phyloP scores from a whole-genome alignment of 1,284 basidiomycete genomes.

The Malassezia cuniculi region DNA sequence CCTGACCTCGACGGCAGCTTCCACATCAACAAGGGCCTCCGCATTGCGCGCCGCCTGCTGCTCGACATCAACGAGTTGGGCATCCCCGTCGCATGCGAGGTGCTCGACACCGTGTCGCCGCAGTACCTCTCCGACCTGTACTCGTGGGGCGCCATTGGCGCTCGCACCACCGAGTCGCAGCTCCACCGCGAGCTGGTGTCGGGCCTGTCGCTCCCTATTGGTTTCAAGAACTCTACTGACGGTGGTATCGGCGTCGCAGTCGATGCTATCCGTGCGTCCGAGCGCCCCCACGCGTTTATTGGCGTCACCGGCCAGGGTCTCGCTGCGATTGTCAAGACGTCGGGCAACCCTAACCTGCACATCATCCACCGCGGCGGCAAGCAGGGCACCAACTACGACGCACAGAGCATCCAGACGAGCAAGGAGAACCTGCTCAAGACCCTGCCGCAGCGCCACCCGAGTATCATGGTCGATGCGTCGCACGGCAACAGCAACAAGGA shows the following conservation, averaged over 20 bases:
- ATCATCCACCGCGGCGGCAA: slow-evolving; percentile 44
- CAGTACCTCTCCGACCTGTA: slow-evolving; percentile 57
- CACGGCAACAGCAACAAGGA: slow-evolving; percentile 45
- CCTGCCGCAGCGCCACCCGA: slow-evolving; percentile 30
- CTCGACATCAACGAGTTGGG: slow-evolving; percentile 77
- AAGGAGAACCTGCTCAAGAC: slow-evolving; percentile 54
- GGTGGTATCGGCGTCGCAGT: slow-evolving; percentile 53
- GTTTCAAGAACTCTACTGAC: slow-evolving; percentile 99
- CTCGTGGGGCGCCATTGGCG: slow-evolving; percentile 95
- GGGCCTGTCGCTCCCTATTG: slow-evolving; percentile 47
- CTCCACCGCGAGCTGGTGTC: slow-evolving; percentile 48
- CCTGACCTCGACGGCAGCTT: slow-evolving; percentile 84
- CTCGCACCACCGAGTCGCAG: slow-evolving; percentile 62
- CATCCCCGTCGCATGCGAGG: slow-evolving; percentile 82
- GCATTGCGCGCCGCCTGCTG: slow-evolving; percentile 71
- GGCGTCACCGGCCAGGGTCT: slow-evolving; percentile 50
- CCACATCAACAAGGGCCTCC: slow-evolving; percentile 82
- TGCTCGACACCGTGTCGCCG: slow-evolving; percentile 56
- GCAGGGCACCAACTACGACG: slow-evolving; percentile 52
- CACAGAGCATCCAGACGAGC: slow-evolving; percentile 60
- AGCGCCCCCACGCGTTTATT: slow-evolving; percentile 42
- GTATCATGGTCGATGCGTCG: slow-evolving; percentile 44
- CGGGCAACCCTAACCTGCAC: slow-evolving; percentile 56
- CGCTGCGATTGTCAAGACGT: slow-evolving; percentile 86
- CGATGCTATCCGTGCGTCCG: slow-evolving; percentile 41